These are phyloP conservation scores for Plantago major DNA, from an alignment of 257 asterid species.

Conservation along the genomic window DNA sequence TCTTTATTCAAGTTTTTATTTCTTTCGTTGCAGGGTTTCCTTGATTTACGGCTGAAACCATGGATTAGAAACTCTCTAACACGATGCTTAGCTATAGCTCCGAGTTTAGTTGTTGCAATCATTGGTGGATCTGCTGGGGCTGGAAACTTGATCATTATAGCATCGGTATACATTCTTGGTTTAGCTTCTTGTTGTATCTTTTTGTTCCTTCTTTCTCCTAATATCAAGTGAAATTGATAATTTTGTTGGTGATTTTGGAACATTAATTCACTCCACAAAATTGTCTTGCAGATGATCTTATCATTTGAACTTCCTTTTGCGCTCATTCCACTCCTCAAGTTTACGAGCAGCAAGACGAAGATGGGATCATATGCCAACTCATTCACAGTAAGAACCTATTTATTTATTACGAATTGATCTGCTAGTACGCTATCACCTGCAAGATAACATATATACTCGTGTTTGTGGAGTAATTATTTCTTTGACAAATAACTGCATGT, in stretches of 20 bases:
- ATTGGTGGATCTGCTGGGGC: constrained; percentile 87
- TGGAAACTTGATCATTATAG: constrained; percentile 83
- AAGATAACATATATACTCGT: not conserved
- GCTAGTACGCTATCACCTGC: too few relatives aligned
- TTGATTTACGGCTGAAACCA: constrained; percentile 79
- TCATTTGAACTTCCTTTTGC: constrained; percentile 97
- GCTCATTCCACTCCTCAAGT: constrained; percentile 88
- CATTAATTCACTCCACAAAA: too few relatives aligned
- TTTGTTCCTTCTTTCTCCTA: not conserved
- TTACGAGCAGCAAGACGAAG: constrained; percentile 90
- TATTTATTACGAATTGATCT: not conserved
- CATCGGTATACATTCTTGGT: constrained; percentile 46
- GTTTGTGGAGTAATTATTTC: not conserved
- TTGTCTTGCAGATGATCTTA: constrained; percentile 69
- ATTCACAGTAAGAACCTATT: constrained; percentile 35
- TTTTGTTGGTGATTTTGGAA: too few relatives aligned
- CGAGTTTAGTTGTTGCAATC: constrained; percentile 79
- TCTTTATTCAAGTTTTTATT: not conserved
- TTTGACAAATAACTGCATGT: too few relatives aligned
- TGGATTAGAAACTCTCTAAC: constrained; percentile 87
- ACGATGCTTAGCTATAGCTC: constrained; percentile 85
- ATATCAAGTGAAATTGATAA: not conserved
- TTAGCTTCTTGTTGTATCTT: not conserved
- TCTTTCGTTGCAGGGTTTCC: constrained; percentile 63
- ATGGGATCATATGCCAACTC: constrained; percentile 85